These are phyloP conservation scores for Ceratobasidium sp. DNA, from an alignment of 1,284 basidiomycete genomes.

Conservation along the genomic window DNA sequence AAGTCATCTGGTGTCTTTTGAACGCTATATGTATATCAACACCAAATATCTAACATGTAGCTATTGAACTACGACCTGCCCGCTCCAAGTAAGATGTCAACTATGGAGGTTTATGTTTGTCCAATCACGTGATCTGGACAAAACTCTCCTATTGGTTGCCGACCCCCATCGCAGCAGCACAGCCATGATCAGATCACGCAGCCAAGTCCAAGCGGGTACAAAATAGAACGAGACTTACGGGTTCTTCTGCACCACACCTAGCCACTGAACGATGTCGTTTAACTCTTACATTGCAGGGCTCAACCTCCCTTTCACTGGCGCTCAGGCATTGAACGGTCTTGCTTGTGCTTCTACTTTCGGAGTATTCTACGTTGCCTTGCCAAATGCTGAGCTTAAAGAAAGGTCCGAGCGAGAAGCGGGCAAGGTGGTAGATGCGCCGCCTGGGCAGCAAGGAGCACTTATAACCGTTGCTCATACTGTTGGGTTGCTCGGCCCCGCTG, in stretches of 20 bases:
- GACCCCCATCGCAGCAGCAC: too few relatives aligned
- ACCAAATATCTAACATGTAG: too few relatives aligned
- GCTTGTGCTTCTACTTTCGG: constrained; percentile 9
- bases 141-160: too few relatives aligned
- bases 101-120: too few relatives aligned
- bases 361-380: not conserved
- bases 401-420: constrained; percentile 22
- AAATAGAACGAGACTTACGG: too few relatives aligned
- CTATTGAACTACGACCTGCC: too few relatives aligned
- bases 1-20: too few relatives aligned
- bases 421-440: not conserved
- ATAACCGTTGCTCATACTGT: constrained; percentile 4
- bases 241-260: not conserved
- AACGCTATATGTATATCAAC: too few relatives aligned
- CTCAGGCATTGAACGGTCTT: constrained; percentile 24
- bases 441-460: not conserved
- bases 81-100: too few relatives aligned
- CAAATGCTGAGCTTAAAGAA: not conserved
- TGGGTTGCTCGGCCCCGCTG: constrained; percentile 2
- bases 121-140: too few relatives aligned
- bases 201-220: too few relatives aligned
- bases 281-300: constrained; percentile 34
- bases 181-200: too few relatives aligned
- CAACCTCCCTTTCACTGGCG: constrained; percentile 16
- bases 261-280: constrained; percentile 3